Evolutionary conservation across 768 basidiomycete genomes (phyloP), one percentile per base, ranked within the genome.

Genomic region (Punctularia strigosozonata): DNA sequence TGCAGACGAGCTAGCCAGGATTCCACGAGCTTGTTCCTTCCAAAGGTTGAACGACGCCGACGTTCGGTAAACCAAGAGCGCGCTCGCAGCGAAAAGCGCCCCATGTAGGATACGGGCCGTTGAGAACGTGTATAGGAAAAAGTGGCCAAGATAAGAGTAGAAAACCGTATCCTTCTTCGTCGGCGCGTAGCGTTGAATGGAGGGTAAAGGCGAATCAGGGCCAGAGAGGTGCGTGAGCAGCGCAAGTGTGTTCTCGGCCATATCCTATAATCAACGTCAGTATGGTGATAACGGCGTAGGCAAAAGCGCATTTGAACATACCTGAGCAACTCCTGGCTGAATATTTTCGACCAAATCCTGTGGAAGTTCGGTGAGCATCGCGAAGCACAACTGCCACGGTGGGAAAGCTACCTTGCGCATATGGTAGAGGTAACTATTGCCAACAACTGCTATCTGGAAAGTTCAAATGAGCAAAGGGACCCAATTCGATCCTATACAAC

Each of bases 391-490:
- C n/a, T n/a, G n/a, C n/a, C n/a, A n/a, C n/a, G n/a, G n/a, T 15
- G n/a, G 36, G n/a, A 25, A 7, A 46, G 54, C 1, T 47, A 78
- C 82, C 65, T 87, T 87, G 35, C 83, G 77, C 63, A 89, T 97
- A 58, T 97, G 91, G 53, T 95, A 97, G 38, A 89, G 63, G 55
- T 95, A 98, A 48, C 85, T 86, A 57, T 94, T 86, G 12, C 88
- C 86, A 3, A 94, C 78, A 20, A 94, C 63, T 0, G 91, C 91
- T 72, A 94, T 88, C 85, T 88, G 34, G 8, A 36, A 36, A 32
- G 25, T 40, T 43, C 34, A 30, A 39, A 15, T 19, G 31, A n/a
- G n/a, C n/a, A n/a, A n/a, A n/a, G n/a, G n/a, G n/a, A n/a, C n/a
- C n/a, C n/a, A n/a, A n/a, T n/a, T n/a, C n/a, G n/a, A n/a, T n/a